phyloP scores from a whole-genome alignment of 1,284 basidiomycete genomes.

The Leccinum pachyderme region DNA sequence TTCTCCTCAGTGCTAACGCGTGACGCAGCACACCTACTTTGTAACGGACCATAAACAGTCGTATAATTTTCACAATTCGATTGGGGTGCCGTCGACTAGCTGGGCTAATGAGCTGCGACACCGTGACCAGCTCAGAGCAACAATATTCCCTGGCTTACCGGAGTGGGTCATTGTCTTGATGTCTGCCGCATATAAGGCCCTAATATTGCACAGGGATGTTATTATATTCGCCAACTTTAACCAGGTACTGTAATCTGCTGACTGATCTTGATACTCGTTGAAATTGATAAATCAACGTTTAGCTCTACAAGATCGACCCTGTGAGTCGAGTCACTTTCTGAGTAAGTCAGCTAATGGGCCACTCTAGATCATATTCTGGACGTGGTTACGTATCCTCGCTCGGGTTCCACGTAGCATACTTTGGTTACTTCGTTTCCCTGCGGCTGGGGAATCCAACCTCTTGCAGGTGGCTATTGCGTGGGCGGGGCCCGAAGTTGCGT shows the following conservation, averaged over 20 bases:
- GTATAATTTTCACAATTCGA: conserved; percentile 25
- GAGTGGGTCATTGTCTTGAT: conserved; percentile 33
- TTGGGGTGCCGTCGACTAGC: conserved; percentile 22
- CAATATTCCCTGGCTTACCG: conserved; percentile 49
- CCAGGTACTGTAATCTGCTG: conserved; percentile 40
- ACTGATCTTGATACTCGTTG: conserved; percentile 1
- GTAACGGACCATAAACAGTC: conserved; percentile 61
- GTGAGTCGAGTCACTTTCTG: conserved; percentile 25
- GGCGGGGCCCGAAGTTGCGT: conserved; percentile 53
- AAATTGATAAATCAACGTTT: conserved; percentile 16
- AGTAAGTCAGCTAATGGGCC: conserved; percentile 5
- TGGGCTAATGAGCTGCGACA: conserved; percentile 51
- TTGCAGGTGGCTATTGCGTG: conserved; percentile 47
- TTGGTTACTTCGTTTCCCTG: conserved; percentile 62
- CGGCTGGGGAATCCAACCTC: conserved; percentile 53
- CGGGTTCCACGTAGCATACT: conserved; percentile 54
- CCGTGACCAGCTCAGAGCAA: conserved; percentile 43
- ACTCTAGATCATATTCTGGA: conserved; percentile 45
- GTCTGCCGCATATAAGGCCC: neutral
- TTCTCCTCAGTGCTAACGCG: conserved; percentile 1
- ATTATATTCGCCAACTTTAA: conserved; percentile 67
- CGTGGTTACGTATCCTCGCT: conserved; percentile 55
- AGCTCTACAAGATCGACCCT: conserved; percentile 58
- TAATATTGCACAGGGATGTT: conserved; percentile 35
- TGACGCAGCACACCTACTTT: conserved; percentile 52